Percentiles rank a stretch among this genome's conserved stretches.
Evolutionary conservation across 805 yeast genomes (phyloP).

Genomic region (Candida montana): DNA sequence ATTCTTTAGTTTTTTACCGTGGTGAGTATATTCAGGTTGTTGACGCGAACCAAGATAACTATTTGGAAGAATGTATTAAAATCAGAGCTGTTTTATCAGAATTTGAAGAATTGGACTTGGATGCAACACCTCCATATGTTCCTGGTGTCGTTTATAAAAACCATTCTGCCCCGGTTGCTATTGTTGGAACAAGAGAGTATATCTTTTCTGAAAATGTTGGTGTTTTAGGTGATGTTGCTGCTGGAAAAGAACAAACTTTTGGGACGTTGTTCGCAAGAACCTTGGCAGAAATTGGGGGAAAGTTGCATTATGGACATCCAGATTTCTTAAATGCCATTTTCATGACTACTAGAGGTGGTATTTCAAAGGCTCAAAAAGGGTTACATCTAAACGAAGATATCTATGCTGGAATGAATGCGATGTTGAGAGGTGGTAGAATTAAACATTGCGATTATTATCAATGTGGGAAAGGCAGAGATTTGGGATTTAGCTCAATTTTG

Average conservation of each 20-base stretch:
- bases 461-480: conserved; percentile 95
- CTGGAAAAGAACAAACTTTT: conserved; percentile 95
- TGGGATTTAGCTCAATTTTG: conserved; percentile 87
- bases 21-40: conserved; percentile 94
- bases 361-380: conserved; percentile 92
- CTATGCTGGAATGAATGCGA: conserved; percentile 90
- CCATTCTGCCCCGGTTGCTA: conserved; percentile 64
- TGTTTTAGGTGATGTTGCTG: conserved; percentile 91
- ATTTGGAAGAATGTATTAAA: conserved; percentile 89
- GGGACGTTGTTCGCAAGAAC: conserved; percentile 95
- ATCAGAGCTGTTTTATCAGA: conserved; percentile 84
- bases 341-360: conserved; percentile 94
- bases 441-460: conserved; percentile 95
- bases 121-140: conserved; percentile 45
- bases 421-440: conserved; percentile 86
- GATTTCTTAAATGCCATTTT: conserved; percentile 86
- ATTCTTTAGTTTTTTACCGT: conserved; percentile 77
- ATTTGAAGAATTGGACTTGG: conserved; percentile 72
- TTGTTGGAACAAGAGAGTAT: conserved; percentile 91
- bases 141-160: conserved; percentile 49
- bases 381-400: conserved; percentile 92
- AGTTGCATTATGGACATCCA: conserved; percentile 94
- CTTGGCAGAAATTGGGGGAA: conserved; percentile 89
- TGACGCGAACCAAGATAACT: conserved; percentile 96
- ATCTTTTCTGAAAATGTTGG: conserved; percentile 92